Percentiles rank a stretch among this genome's conserved stretches.
Evolutionary conservation across 331 rosid genomes (phyloP).

Genomic region (Arachis monticola): DNA sequence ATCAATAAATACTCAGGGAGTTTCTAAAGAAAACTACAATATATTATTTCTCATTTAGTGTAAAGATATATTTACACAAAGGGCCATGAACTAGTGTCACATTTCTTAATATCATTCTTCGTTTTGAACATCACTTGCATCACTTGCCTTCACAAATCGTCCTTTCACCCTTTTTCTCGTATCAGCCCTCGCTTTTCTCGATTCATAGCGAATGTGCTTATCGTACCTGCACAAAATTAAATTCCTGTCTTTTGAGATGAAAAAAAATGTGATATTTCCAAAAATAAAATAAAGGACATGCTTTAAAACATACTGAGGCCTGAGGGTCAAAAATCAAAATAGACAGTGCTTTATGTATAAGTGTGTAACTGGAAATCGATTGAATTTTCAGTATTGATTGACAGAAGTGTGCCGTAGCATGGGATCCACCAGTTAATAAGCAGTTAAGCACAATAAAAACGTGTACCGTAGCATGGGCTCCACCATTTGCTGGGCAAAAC

Average conservation of each 20-base stretch:
- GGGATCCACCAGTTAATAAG: too few relatives aligned
- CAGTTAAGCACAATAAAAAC: too few relatives aligned
- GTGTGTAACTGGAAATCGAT: background rate
- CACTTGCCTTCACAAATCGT: constrained; percentile 52
- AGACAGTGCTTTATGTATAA: too few relatives aligned
- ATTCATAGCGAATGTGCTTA: constrained; percentile 55
- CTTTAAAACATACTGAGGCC: too few relatives aligned
- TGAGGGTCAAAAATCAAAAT: too few relatives aligned
- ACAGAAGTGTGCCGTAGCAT: too few relatives aligned
- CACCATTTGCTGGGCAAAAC: too few relatives aligned
- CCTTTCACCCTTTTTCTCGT: constrained; percentile 54
- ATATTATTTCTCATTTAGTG: background rate
- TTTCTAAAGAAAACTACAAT: constrained; percentile 22
- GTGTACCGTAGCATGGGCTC: too few relatives aligned
- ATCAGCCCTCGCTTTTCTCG: constrained; percentile 55
- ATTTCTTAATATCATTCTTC: constrained; percentile 23
- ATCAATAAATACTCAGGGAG: constrained; percentile 22
- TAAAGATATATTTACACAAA: constrained; percentile 21
- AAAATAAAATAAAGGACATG: background rate
- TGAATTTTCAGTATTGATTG: too few relatives aligned
- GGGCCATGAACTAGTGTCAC: constrained; percentile 4
- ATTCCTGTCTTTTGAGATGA: background rate
- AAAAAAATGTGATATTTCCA: background rate
- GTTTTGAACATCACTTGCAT: constrained; percentile 30
- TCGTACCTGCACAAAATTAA: constrained; percentile 40